A percentile compares a stretch with the other conserved stretches of the same genome.
Evolutionary conservation across 2,329 filamentous ascomycete species (phyloP).

Genomic region (Fusarium concolor): DNA sequence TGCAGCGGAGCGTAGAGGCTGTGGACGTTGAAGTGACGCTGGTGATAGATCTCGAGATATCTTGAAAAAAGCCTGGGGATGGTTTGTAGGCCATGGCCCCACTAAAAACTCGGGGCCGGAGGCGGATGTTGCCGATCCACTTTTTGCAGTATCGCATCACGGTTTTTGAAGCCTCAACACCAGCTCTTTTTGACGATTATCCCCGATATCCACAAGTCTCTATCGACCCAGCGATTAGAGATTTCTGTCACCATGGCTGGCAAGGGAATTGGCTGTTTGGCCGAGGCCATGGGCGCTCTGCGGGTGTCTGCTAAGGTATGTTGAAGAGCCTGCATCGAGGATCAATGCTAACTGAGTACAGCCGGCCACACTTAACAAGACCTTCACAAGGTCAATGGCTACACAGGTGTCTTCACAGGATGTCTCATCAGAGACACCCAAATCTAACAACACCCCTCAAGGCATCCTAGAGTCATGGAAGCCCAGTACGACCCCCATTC

Average conservation of each 20-base stretch:
- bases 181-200: constrained; percentile 5
- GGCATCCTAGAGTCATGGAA: constrained; percentile 57
- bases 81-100: constrained; percentile 37
- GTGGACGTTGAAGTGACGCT: constrained; percentile 28
- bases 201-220: constrained; percentile 13
- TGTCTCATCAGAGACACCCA: constrained; percentile 49
- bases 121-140: constrained; percentile 47
- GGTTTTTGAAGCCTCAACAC: constrained; percentile 44
- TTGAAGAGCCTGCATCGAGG: constrained; percentile 30
- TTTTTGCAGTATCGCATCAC: constrained; percentile 40
- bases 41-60: constrained; percentile 19
- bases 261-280: constrained; percentile 62
- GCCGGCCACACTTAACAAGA: constrained; percentile 51
- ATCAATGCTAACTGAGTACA: constrained; percentile 40
- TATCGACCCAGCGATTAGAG: constrained; percentile 3
- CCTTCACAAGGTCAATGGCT: constrained; percentile 67
- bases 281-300: constrained; percentile 64
- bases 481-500: constrained; percentile 54
- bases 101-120: constrained; percentile 46
- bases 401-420: constrained; percentile 59
- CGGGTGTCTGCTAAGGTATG: constrained; percentile 58
- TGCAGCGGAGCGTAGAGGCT: constrained; percentile 23
- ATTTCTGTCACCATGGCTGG: constrained; percentile 54
- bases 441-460: constrained; percentile 40
- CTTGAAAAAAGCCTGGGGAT: constrained; percentile 48